Percentiles rank a stretch among this genome's conserved stretches.
phyloP scores from a whole-genome alignment of 768 basidiomycete species.

The Rhodotorula babjevae region DNA sequence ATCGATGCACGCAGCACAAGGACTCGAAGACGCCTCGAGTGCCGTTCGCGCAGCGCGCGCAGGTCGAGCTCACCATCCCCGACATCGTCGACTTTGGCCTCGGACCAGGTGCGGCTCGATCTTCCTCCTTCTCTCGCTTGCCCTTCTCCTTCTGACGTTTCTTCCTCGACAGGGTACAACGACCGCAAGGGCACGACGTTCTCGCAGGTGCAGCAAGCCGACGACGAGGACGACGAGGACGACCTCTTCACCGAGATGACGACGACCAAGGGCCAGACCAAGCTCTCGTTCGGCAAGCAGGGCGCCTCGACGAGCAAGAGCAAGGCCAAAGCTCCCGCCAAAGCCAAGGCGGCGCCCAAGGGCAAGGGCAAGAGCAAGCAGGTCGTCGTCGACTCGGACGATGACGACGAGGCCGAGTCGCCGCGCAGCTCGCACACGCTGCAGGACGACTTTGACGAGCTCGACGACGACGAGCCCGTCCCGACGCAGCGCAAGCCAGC shows the following conservation, averaged over 20 bases:
- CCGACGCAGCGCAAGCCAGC: conserved; percentile 1
- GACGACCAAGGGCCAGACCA: not conserved
- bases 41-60: conserved; percentile 12
- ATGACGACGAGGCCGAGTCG: conserved; percentile 4
- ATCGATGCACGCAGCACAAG: conserved; percentile 20
- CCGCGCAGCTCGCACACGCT: conserved; percentile 10
- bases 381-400: conserved; percentile 17
- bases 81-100: conserved; percentile 32
- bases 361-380: conserved; percentile 31
- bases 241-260: not conserved
- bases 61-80: conserved; percentile 14
- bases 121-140: too few species aligned
- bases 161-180: conserved; percentile 2
- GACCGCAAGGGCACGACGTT: conserved; percentile 13
- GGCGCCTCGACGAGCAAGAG: not conserved
- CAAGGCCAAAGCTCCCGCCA: conserved; percentile 9
- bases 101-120: conserved; percentile 20
- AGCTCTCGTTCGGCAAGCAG: conserved; percentile 20
- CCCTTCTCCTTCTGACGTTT: not conserved
- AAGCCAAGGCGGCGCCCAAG: not conserved
- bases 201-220: conserved; percentile 16
- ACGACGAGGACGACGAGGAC: conserved; percentile 33
- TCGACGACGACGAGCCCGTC: conserved; percentile 8
- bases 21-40: conserved; percentile 9
- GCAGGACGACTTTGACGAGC: conserved; percentile 11